A percentile compares a stretch with the other conserved stretches of the same genome.
These are phyloP conservation scores for Pleodorina starrii DNA, from an alignment of 139 green algal genomes.

Conservation along the genomic window DNA sequence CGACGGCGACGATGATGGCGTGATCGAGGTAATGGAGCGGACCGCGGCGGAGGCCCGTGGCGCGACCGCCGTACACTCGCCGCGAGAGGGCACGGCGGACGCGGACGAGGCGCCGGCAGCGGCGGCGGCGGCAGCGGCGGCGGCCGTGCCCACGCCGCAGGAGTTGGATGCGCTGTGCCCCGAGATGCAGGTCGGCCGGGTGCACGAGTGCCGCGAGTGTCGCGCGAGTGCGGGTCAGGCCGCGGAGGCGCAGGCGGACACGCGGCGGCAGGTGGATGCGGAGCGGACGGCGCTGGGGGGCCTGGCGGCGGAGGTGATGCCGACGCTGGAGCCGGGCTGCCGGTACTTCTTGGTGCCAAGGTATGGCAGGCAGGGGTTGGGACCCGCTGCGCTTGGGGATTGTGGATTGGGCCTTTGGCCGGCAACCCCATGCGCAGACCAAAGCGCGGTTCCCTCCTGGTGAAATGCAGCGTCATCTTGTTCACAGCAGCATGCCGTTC, in stretches of 20 bases:
- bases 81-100: background rate
- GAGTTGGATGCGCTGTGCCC: conserved; percentile 31
- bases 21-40: background rate
- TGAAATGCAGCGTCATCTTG: too few relatives aligned
- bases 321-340: conserved; percentile 56
- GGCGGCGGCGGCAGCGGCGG: background rate
- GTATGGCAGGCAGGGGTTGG: too few relatives aligned
- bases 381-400: too few relatives aligned
- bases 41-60: background rate
- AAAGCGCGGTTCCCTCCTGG: too few relatives aligned
- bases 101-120: background rate
- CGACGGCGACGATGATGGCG: conserved; percentile 18
- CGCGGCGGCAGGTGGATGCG: conserved; percentile 41
- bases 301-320: conserved; percentile 53
- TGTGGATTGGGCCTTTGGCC: too few relatives aligned
- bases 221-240: background rate
- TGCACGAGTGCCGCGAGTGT: background rate
- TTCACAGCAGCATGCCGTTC: too few relatives aligned
- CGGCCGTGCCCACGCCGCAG: background rate
- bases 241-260: conserved; percentile 5
- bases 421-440: too few relatives aligned
- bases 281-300: conserved; percentile 59
- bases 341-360: conserved; percentile 76
- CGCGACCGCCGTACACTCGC: background rate
- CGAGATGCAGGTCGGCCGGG: conserved; percentile 1